Evolutionary conservation across 1,139 yeast genomes (phyloP).

Genomic region (Geotrichum siamense): DNA sequence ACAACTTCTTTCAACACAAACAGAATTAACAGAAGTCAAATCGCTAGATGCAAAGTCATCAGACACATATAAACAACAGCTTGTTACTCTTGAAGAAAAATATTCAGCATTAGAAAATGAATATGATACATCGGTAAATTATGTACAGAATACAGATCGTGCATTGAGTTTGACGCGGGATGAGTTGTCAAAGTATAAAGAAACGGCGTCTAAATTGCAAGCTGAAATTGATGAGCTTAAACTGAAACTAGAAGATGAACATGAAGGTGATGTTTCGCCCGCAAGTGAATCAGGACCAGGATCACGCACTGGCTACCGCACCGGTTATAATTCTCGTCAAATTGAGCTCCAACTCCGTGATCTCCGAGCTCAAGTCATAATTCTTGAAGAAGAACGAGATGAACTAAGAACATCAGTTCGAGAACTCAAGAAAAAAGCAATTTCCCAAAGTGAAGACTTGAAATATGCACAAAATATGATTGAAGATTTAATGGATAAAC

Average conservation of each 20-base stretch:
- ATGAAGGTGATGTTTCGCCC: too few species aligned
- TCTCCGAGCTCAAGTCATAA: slow-evolving; percentile 74
- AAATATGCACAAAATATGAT: slow-evolving; percentile 25
- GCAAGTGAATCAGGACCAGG: slow-evolving; percentile 14
- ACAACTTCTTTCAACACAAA: slow-evolving; percentile 20
- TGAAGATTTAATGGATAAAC: slow-evolving; percentile 19
- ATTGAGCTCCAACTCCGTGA: slow-evolving; percentile 73
- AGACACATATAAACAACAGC: slow-evolving; percentile 10
- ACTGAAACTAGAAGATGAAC: slow-evolving; percentile 45
- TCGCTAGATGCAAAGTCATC: slow-evolving; percentile 17
- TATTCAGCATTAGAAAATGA: slow-evolving; percentile 41
- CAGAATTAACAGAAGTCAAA: slow-evolving; percentile 14
- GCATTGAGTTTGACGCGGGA: slow-evolving; percentile 72
- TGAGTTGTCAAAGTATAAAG: slow-evolving; percentile 58
- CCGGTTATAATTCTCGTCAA: slow-evolving; percentile 50
- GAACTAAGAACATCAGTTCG: slow-evolving; percentile 49
- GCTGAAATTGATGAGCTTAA: slow-evolving; percentile 58
- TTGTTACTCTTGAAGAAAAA: slow-evolving; percentile 7
- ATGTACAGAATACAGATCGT: slow-evolving; percentile 65
- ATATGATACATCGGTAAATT: slow-evolving; percentile 62
- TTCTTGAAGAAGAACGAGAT: slow-evolving; percentile 77
- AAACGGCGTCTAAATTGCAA: slow-evolving; percentile 47
- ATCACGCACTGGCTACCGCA: slow-evolving; percentile 18
- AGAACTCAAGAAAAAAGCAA: slow-evolving; percentile 34
- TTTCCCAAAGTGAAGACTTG: slow-evolving; percentile 28